phyloP scores from a whole-genome alignment of 495 filamentous ascomycete species.

The Venustampulla echinocandica region DNA sequence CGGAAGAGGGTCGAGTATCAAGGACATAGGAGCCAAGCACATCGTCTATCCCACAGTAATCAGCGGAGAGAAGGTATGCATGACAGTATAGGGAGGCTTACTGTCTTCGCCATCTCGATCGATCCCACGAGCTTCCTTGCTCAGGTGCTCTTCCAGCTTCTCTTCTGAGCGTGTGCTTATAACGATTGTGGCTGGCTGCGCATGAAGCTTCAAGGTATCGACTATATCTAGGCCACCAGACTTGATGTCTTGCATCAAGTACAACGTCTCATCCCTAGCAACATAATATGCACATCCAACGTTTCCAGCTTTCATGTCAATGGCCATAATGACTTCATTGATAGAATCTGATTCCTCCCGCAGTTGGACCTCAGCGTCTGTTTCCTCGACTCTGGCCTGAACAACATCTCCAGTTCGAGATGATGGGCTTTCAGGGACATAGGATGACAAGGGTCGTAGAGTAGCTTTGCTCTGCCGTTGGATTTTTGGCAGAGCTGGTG shows the following conservation, averaged over 20 bases:
- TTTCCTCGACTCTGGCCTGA: conserved; percentile 5
- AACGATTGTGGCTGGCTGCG: conserved; percentile 73
- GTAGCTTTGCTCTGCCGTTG: conserved; percentile 22
- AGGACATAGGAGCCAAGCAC: conserved; percentile 54
- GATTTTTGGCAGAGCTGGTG: conserved; percentile 22
- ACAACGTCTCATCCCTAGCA: conserved; percentile 62
- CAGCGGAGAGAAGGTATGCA: background rate
- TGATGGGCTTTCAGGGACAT: conserved; percentile 6
- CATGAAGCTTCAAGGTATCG: conserved; percentile 66
- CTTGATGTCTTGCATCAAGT: conserved; percentile 73
- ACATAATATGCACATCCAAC: conserved; percentile 87
- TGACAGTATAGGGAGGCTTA: conserved; percentile 12
- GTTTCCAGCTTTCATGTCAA: conserved; percentile 64
- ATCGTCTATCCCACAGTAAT: conserved; percentile 20
- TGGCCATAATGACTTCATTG: conserved; percentile 74
- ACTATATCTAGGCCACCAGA: conserved; percentile 61
- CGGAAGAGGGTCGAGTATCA: conserved; percentile 61
- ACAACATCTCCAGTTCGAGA: conserved; percentile 5
- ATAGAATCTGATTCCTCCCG: conserved; percentile 48
- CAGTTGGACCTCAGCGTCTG: conserved; percentile 23
- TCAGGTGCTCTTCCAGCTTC: conserved; percentile 37
- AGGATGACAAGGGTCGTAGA: conserved; percentile 18
- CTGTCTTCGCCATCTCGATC: conserved; percentile 25
- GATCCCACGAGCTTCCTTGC: conserved; percentile 32
- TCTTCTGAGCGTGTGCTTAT: conserved; percentile 64